These are phyloP conservation scores for Phytophthora crassamura DNA, from an alignment of 352 stramenopile genomes.

Conservation along the genomic window DNA sequence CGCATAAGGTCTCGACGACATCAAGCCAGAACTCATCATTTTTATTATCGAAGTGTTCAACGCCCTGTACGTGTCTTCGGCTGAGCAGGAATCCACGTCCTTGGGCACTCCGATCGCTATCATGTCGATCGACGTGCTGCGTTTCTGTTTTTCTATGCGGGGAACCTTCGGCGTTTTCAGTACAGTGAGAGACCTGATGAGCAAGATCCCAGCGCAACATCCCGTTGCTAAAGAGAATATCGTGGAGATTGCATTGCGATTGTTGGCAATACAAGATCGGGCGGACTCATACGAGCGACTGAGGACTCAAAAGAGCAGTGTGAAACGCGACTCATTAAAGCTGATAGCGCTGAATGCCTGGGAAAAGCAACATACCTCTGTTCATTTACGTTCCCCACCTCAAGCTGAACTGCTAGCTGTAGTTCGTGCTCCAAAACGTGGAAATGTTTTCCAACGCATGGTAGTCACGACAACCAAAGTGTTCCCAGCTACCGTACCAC, in stretches of 20 bases:
- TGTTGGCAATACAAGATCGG: constrained; percentile 7
- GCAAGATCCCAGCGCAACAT: constrained; percentile 3
- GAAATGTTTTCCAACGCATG: too few relatives aligned
- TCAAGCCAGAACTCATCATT: too few relatives aligned
- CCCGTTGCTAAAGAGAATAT: not conserved
- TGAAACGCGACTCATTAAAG: not conserved
- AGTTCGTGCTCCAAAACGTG: too few relatives aligned
- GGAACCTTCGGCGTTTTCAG: not conserved
- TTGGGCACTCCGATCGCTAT: not conserved
- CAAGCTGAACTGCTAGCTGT: too few relatives aligned
- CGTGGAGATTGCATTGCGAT: constrained; percentile 2
- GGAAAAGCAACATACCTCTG: not conserved
- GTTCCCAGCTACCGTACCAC: too few relatives aligned
- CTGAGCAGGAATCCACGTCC: not conserved
- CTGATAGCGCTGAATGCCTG: not conserved
- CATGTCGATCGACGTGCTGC: constrained; percentile 6
- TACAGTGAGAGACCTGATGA: not conserved
- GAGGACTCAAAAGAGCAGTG: not conserved
- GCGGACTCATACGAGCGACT: not conserved
- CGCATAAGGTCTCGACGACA: too few relatives aligned
- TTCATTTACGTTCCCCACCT: too few relatives aligned
- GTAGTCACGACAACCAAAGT: too few relatives aligned
- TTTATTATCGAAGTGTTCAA: constrained; percentile 3
- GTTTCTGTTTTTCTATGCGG: constrained; percentile 10
- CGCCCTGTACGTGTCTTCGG: not conserved